Percentiles rank a stretch among this genome's conserved stretches.
These are phyloP conservation scores for Camelina laxa DNA, from an alignment of 345 rosid genomes.

Conservation along the genomic window DNA sequence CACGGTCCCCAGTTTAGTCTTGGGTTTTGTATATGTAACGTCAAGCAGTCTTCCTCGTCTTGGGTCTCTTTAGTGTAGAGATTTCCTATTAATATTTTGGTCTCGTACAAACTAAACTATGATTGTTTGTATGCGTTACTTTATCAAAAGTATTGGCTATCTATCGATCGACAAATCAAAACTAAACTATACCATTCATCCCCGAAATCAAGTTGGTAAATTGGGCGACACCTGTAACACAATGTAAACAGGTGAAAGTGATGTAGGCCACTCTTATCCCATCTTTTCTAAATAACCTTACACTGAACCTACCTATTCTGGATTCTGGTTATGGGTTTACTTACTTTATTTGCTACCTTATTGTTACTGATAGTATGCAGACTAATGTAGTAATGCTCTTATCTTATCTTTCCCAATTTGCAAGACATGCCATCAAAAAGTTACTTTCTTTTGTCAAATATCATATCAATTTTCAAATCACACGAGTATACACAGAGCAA, in stretches of 20 bases:
- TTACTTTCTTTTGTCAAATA: neutral
- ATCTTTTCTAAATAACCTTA: neutral
- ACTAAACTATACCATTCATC: neutral
- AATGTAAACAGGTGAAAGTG: neutral
- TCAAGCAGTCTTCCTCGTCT: neutral
- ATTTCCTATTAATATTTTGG: neutral
- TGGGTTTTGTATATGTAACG: slow-evolving; percentile 10
- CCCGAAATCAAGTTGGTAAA: neutral
- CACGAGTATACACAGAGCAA: neutral
- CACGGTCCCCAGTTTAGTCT: neutral
- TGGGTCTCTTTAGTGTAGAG: neutral
- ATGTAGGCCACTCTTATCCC: slow-evolving; percentile 32
- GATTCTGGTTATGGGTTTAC: slow-evolving; percentile 15
- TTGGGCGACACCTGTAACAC: neutral
- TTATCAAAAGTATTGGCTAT: neutral
- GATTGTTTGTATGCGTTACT: neutral
- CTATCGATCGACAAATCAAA: neutral
- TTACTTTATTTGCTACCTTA: slow-evolving; percentile 18
- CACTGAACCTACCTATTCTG: slow-evolving; percentile 20
- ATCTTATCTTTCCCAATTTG: slow-evolving; percentile 15
- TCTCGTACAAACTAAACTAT: neutral
- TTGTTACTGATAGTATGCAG: neutral
- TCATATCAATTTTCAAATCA: neutral
- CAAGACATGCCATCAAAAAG: neutral
- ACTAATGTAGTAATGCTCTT: neutral